Base-by-base conservation (phyloP, 139 green algal genomes). In the Chlamydomonas asymmetrica region DNA sequence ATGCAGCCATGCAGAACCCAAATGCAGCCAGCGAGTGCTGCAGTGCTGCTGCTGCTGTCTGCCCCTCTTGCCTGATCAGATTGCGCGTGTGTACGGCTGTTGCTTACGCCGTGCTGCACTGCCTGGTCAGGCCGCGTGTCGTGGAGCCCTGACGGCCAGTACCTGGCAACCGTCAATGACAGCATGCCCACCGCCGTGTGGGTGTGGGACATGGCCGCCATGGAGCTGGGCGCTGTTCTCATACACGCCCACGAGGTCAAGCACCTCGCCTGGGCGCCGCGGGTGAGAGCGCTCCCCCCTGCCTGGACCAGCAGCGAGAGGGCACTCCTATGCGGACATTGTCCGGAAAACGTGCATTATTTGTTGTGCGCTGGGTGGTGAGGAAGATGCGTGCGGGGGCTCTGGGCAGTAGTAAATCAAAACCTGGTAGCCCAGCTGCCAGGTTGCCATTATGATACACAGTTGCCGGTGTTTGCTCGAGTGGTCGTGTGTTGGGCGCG, bases 161-260 rank as follows among this genome's bases (percentile, higher is more conserved):
- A 87, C 82, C 70, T 97, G 29, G 85, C 85, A 20, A 96, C 89
- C 5, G 38, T 80, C 34, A 93, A 95, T 73, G 94, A 95, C 45
- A 92, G 89, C 80, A 85, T 85, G 86, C 79, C 86, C 2, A 63
- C 38, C 9, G 75, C 73, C 9, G 77, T 93, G 54, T 97, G 93
- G 93, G 66, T 97, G 18, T 97, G 93, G 93, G 85, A 94, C 73
- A 79, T 91, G 34, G 43, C 25, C 7, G 65, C 59, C 31, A 82
- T 94, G 48, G 80, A 86, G 63, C 82, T 97, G 45, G 73, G 76
- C 0, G 71, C 88, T 9, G 74, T 97, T 66, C 80, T 97, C 63
- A 25, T 90, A 68, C 93, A 97, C 59, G 34, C 63, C 22, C 49
- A 74, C 10, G 38, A 69, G 0, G 80, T 97, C 5, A 73, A 66